A percentile compares a stretch with the other conserved stretches of the same genome.
phyloP scores from a whole-genome alignment of 1,139 yeast species.

The Lodderomyces pseudojiufengensis region DNA sequence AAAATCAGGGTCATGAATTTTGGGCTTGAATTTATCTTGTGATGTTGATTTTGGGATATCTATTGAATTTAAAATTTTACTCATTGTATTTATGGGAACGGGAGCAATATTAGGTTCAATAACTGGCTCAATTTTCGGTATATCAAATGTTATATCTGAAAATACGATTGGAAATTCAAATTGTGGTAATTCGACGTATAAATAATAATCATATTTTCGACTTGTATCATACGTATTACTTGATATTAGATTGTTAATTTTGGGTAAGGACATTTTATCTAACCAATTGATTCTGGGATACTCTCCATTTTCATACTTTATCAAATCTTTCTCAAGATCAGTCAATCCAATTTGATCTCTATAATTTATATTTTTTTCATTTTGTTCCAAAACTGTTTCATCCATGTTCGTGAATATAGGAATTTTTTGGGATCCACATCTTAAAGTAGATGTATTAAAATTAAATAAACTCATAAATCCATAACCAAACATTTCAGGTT shows the following conservation, averaged over 20 bases:
- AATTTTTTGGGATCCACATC: conserved; percentile 40
- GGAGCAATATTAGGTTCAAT: not conserved
- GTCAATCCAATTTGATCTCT: conserved; percentile 23
- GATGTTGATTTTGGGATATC: conserved; percentile 28
- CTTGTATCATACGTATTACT: conserved; percentile 21
- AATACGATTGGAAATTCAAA: conserved; percentile 82
- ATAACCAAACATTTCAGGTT: conserved; percentile 50
- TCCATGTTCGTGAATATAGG: conserved; percentile 18
- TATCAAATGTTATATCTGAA: conserved; percentile 48
- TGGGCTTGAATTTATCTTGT: conserved; percentile 11
- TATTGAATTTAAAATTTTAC: conserved; percentile 32
- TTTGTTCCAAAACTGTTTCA: not conserved
- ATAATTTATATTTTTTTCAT: conserved; percentile 17
- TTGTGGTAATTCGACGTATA: conserved; percentile 68
- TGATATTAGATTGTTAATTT: conserved; percentile 38
- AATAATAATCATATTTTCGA: conserved; percentile 32
- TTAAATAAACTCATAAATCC: conserved; percentile 63
- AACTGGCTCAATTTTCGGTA: conserved; percentile 15
- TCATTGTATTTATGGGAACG: conserved; percentile 14
- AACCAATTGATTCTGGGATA: conserved; percentile 67
- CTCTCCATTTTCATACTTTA: conserved; percentile 68
- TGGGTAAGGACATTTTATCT: conserved; percentile 62
- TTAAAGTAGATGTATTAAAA: conserved; percentile 23
- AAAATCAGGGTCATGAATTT: conserved; percentile 41
- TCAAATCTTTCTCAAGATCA: conserved; percentile 51